Evolutionary conservation across 257 asterid genomes (phyloP).

Genomic region (Gentiana macrophylla): DNA sequence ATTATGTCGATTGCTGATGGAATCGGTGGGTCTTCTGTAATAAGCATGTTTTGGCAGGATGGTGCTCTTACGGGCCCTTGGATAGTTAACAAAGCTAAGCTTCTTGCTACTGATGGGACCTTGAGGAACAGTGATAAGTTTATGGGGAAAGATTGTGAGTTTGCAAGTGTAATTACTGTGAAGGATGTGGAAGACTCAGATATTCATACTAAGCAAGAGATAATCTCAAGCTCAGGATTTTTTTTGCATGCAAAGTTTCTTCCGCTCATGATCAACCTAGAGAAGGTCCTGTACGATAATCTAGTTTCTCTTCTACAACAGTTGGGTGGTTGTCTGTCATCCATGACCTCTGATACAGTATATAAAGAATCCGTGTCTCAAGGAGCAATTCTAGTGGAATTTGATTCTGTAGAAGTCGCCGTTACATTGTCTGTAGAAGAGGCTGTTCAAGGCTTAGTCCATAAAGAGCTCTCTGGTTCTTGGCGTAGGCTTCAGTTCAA

Average conservation of each 20-base stretch:
- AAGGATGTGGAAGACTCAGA: slow-evolving; percentile 55
- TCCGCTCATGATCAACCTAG: slow-evolving; percentile 37
- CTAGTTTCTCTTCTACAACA: slow-evolving; percentile 43
- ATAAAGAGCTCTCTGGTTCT: slow-evolving; percentile 77
- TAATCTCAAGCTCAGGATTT: slow-evolving; percentile 58
- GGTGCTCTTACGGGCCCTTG: slow-evolving; percentile 64
- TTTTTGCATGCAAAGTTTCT: slow-evolving; percentile 52
- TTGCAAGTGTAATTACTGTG: slow-evolving; percentile 66
- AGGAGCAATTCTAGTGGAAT: slow-evolving; percentile 62
- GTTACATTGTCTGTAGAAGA: slow-evolving; percentile 34
- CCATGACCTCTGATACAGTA: slow-evolving; percentile 31
- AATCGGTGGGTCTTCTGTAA: slow-evolving; percentile 36
- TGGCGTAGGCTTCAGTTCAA: slow-evolving; percentile 67
- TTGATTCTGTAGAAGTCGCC: slow-evolving; percentile 44
- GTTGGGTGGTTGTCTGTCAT: slow-evolving; percentile 35
- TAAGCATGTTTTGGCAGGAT: slow-evolving; percentile 74
- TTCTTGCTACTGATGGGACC: slow-evolving; percentile 65
- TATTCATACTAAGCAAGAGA: slow-evolving; percentile 46
- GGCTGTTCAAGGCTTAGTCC: slow-evolving; percentile 34
- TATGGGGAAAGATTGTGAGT: slow-evolving; percentile 53
- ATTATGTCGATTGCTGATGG: slow-evolving; percentile 41
- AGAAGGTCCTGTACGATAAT: slow-evolving; percentile 41
- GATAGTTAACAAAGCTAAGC: slow-evolving; percentile 75
- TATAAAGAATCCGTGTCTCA: slow-evolving; percentile 39
- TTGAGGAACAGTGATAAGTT: slow-evolving; percentile 37